phyloP scores from a whole-genome alignment of 768 basidiomycete species.

The Pulveroboletus sp. region DNA sequence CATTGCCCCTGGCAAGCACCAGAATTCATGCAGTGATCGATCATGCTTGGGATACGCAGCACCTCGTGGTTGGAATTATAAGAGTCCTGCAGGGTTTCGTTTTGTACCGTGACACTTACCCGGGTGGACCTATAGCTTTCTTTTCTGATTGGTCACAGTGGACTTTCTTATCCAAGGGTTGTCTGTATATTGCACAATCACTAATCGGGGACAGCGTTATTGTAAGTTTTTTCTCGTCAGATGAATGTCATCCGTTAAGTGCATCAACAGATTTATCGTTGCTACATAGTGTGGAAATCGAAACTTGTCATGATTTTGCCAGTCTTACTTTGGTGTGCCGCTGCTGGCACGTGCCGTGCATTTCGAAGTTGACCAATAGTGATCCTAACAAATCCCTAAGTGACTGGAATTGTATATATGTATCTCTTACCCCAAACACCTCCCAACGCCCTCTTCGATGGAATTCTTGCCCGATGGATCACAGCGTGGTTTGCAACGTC shows the following conservation, averaged over 20 bases:
- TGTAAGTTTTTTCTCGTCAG: constrained; percentile 5
- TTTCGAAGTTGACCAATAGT: neutral
- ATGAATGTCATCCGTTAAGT: neutral
- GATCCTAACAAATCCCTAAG: neutral
- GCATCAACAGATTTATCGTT: constrained; percentile 5
- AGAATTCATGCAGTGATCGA: neutral
- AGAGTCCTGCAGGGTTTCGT: constrained; percentile 20
- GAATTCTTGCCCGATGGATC: constrained; percentile 27
- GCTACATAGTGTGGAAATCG: constrained; percentile 27
- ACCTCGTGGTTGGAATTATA: constrained; percentile 13
- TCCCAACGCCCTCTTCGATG: constrained; percentile 28
- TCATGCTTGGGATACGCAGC: constrained; percentile 2
- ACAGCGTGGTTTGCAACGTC: constrained; percentile 31
- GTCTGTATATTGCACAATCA: constrained; percentile 13
- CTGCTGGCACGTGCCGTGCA: constrained; percentile 12
- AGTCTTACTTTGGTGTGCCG: constrained; percentile 19
- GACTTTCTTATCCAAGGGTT: constrained; percentile 22
- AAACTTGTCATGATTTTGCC: constrained; percentile 20
- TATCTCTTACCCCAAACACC: neutral
- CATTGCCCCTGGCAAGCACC: neutral
- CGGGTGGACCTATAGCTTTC: constrained; percentile 21
- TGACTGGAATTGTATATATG: constrained; percentile 4
- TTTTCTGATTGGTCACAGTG: constrained; percentile 19
- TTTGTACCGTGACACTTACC: constrained; percentile 1
- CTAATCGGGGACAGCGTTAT: constrained; percentile 24